Percentiles rank a stretch among this genome's conserved stretches.
These are phyloP conservation scores for Suillus subalutaceus DNA, from an alignment of 768 basidiomycete genomes.

Conservation along the genomic window DNA sequence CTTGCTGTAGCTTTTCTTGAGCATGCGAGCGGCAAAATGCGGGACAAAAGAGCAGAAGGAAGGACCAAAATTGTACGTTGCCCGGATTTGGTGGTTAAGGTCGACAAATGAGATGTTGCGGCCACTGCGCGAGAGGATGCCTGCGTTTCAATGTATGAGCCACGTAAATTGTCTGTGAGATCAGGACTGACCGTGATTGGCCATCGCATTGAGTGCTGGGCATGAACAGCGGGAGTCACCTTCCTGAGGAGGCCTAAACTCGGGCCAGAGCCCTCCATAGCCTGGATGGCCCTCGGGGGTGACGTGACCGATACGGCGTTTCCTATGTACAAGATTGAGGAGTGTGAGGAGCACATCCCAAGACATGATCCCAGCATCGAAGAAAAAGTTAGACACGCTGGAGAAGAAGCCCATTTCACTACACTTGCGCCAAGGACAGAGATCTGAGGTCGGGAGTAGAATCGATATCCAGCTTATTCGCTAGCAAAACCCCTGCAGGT, in stretches of 20 bases:
- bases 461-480: neutral
- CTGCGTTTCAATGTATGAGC: slow-evolving; percentile 16
- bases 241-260: slow-evolving; percentile 56
- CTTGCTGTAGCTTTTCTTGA: slow-evolving; percentile 55
- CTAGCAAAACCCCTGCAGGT: neutral
- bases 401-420: neutral
- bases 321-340: slow-evolving; percentile 54
- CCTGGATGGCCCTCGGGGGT: slow-evolving; percentile 59
- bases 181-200: slow-evolving; percentile 69
- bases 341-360: slow-evolving; percentile 59
- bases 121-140: slow-evolving; percentile 63
- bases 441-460: neutral
- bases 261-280: slow-evolving; percentile 70
- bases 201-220: slow-evolving; percentile 78
- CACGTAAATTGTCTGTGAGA: neutral
- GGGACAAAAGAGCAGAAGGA: slow-evolving; percentile 72
- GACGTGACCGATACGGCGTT: slow-evolving; percentile 50
- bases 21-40: slow-evolving; percentile 56
- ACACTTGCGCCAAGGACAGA: neutral
- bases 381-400: slow-evolving; percentile 10
- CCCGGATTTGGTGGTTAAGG: slow-evolving; percentile 44
- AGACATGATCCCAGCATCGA: slow-evolving; percentile 33
- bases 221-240: slow-evolving; percentile 75
- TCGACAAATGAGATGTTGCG: slow-evolving; percentile 64
- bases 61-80: slow-evolving; percentile 70